phyloP scores from a whole-genome alignment of 257 asterid species.

The Fraxinus quadrangulata region DNA sequence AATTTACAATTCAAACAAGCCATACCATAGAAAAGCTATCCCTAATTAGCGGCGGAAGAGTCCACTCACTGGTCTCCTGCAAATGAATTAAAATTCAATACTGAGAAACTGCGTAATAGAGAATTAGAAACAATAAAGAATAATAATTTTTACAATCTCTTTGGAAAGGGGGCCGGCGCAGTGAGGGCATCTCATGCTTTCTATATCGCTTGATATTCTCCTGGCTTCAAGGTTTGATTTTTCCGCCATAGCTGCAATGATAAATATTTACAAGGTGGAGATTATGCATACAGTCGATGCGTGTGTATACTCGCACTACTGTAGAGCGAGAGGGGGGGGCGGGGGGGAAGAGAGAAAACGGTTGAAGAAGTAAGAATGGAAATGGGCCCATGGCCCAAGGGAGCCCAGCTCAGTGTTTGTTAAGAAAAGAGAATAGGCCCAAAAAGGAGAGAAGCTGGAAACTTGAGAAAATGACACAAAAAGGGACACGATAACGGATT shows the following conservation, averaged over 20 bases:
- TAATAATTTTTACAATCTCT: slow-evolving; percentile 50
- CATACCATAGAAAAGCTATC: slow-evolving; percentile 91
- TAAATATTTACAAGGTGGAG: background rate
- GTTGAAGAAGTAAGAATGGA: background rate
- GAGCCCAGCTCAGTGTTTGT: background rate
- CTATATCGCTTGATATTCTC: slow-evolving; percentile 25
- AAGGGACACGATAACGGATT: too few relatives aligned
- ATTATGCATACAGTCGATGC: background rate
- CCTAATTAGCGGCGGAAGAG: slow-evolving; percentile 73
- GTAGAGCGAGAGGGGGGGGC: background rate
- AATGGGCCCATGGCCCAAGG: background rate
- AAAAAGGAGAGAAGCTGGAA: too few relatives aligned
- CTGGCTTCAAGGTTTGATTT: slow-evolving; percentile 18
- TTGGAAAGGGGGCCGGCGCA: slow-evolving; percentile 87
- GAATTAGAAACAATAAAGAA: background rate
- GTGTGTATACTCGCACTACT: background rate
- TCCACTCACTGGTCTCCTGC: slow-evolving; percentile 89
- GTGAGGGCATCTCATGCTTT: slow-evolving; percentile 55
- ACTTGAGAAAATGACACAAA: too few relatives aligned
- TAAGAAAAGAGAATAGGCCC: too few relatives aligned
- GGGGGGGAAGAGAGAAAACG: too few relatives aligned
- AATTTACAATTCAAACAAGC: background rate
- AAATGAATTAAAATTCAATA: slow-evolving; percentile 18
- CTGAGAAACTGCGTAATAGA: too few relatives aligned
- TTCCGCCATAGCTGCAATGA: slow-evolving; percentile 33